A percentile compares a stretch with the other conserved stretches of the same genome.
phyloP scores from a whole-genome alignment of 768 basidiomycete species.

The Auriscalpium orientale region DNA sequence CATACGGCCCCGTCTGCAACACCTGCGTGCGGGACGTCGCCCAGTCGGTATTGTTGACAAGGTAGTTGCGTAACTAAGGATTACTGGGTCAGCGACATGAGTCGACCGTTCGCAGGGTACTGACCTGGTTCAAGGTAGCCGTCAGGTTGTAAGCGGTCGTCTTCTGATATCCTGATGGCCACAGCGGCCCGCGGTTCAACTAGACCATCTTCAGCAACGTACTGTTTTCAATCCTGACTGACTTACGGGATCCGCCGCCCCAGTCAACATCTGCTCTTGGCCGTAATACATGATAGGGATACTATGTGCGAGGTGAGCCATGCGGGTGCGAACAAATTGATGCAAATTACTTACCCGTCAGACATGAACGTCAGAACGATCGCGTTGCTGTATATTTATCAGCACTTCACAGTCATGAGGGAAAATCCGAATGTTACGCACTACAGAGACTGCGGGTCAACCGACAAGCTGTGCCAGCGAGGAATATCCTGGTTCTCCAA shows the following conservation, averaged over 20 bases:
- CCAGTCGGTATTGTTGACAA: constrained; percentile 49
- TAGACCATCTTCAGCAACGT: constrained; percentile 18
- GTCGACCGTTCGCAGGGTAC: not conserved
- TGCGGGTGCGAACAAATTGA: not conserved
- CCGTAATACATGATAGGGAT: constrained; percentile 81
- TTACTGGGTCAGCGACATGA: not conserved
- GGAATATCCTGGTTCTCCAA: constrained; percentile 74
- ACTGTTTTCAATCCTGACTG: not conserved
- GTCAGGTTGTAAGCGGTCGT: constrained; percentile 53
- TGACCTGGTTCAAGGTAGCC: constrained; percentile 51
- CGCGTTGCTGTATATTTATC: constrained; percentile 45
- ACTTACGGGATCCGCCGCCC: constrained; percentile 57
- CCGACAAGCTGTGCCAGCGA: constrained; percentile 64
- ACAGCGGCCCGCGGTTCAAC: constrained; percentile 72
- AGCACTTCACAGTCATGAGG: not conserved
- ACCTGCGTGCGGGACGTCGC: constrained; percentile 42
- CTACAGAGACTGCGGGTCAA: constrained; percentile 68
- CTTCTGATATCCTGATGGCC: constrained; percentile 58
- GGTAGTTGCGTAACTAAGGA: constrained; percentile 53
- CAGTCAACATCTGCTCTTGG: constrained; percentile 66
- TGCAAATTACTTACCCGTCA: constrained; percentile 39
- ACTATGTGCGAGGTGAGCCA: constrained; percentile 16
- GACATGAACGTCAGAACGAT: constrained; percentile 70
- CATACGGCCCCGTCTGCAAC: constrained; percentile 39
- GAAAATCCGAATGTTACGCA: constrained; percentile 23